A percentile compares a stretch with the other conserved stretches of the same genome.
Conservation (phyloP, 176 grass and related monocot genomes). For the Typha latifolia region DNA sequence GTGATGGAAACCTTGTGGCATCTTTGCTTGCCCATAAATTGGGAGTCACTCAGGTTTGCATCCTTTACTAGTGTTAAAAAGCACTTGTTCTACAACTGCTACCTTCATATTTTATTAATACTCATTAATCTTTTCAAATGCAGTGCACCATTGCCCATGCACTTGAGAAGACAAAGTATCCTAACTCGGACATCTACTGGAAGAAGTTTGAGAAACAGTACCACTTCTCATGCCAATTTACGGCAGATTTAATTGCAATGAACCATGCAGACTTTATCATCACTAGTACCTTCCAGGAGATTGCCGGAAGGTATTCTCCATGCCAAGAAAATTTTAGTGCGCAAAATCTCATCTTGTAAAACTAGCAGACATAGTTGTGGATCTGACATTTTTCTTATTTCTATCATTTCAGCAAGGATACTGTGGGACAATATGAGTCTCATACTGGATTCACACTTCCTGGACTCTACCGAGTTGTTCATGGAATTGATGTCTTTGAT, state of each 20-base stretch:
- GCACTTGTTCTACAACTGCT: background rate
- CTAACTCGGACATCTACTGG: conserved; percentile 98
- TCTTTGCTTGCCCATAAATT: conserved; percentile 90
- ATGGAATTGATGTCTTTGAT: conserved; percentile 96
- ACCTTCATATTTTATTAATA: conserved; percentile 10
- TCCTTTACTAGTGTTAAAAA: background rate
- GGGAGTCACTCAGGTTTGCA: conserved; percentile 75
- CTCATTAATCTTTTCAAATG: conserved; percentile 17
- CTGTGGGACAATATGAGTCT: conserved; percentile 92
- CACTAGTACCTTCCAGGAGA: conserved; percentile 97
- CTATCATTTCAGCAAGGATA: conserved; percentile 80
- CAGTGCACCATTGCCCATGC: conserved; percentile 99
- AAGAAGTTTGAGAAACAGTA: conserved; percentile 99
- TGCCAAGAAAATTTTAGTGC: background rate
- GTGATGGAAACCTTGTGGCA: conserved; percentile 97
- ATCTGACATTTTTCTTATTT: background rate
- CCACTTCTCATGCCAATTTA: conserved; percentile 99
- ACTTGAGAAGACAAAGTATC: conserved; percentile 99
- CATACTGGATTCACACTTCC: conserved; percentile 96
- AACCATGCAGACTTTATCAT: conserved; percentile 99
- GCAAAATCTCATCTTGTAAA: background rate
- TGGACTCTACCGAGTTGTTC: conserved; percentile 88
- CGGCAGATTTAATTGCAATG: conserved; percentile 93
- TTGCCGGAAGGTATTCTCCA: conserved; percentile 70
- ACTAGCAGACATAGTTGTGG: background rate